These are phyloP conservation scores for Didymella pomorum DNA, from an alignment of 2,329 filamentous ascomycete genomes.

Conservation along the genomic window DNA sequence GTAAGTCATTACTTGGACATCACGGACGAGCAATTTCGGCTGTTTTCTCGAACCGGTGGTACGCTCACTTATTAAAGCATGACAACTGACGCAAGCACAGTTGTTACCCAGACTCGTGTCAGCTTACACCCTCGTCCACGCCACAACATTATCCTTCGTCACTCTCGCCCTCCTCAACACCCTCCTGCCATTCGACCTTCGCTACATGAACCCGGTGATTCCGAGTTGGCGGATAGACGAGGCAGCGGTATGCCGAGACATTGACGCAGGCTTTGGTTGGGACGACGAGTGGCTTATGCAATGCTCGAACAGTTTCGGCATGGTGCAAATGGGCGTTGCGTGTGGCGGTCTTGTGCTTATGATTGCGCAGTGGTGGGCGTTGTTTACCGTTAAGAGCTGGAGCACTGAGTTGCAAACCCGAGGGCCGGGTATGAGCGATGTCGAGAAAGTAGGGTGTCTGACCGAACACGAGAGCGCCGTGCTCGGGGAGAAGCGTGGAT, in stretches of 20 bases:
- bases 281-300: slow-evolving; percentile 40
- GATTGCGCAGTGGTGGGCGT: slow-evolving; percentile 47
- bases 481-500: slow-evolving; percentile 19
- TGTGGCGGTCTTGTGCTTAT: slow-evolving; percentile 37
- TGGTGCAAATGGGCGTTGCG: slow-evolving; percentile 33
- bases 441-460: slow-evolving; percentile 27
- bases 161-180: slow-evolving; percentile 39
- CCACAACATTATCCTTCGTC: slow-evolving; percentile 36
- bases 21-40: slow-evolving; percentile 2
- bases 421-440: slow-evolving; percentile 16
- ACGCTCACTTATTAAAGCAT: background rate
- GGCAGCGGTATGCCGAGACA: slow-evolving; percentile 36
- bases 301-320: slow-evolving; percentile 39
- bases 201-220: slow-evolving; percentile 32
- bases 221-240: slow-evolving; percentile 34
- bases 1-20: slow-evolving; percentile 42
- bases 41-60: background rate
- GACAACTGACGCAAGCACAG: slow-evolving; percentile 31
- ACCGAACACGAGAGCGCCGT: slow-evolving; percentile 5
- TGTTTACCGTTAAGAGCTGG: slow-evolving; percentile 41
- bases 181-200: slow-evolving; percentile 33
- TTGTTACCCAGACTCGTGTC: slow-evolving; percentile 35
- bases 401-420: slow-evolving; percentile 26
- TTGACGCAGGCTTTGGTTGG: slow-evolving; percentile 39
- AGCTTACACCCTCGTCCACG: slow-evolving; percentile 38